A percentile compares a stretch with the other conserved stretches of the same genome.
These are phyloP conservation scores for Talinum fruticosum DNA, from an alignment of 148 eudicot genomes.

Conservation along the genomic window DNA sequence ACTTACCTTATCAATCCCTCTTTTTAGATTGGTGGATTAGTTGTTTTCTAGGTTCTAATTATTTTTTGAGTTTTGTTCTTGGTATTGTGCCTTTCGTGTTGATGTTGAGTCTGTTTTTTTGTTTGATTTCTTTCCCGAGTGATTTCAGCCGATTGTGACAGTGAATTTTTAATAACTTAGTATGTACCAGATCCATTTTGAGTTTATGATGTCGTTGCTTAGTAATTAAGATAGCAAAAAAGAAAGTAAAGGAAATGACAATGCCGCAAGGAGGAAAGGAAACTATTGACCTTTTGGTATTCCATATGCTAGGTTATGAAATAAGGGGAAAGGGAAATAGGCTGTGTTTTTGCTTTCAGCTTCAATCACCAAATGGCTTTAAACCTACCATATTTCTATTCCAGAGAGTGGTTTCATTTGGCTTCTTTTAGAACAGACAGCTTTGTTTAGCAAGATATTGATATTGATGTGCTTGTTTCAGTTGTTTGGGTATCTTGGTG, in stretches of 20 bases:
- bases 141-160: too few species aligned
- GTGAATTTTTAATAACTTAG: too few species aligned
- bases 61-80: too few species aligned
- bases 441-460: constrained; percentile 1
- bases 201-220: too few species aligned
- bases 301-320: neutral
- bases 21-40: too few species aligned
- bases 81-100: too few species aligned
- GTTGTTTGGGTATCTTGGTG: constrained; percentile 54
- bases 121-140: too few species aligned
- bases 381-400: neutral
- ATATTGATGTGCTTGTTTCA: constrained; percentile 21
- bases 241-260: neutral
- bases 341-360: neutral
- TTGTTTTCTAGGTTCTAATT: too few species aligned
- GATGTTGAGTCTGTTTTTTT: too few species aligned
- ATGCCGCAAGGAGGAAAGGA: neutral
- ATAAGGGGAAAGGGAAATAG: neutral
- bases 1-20: too few species aligned
- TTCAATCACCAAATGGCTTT: neutral
- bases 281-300: neutral
- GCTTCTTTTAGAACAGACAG: neutral
- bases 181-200: too few species aligned
- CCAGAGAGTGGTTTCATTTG: neutral
- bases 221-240: neutral